Conservation (phyloP, 148 eudicot species). For the Rhododendron williamsianum region DNA sequence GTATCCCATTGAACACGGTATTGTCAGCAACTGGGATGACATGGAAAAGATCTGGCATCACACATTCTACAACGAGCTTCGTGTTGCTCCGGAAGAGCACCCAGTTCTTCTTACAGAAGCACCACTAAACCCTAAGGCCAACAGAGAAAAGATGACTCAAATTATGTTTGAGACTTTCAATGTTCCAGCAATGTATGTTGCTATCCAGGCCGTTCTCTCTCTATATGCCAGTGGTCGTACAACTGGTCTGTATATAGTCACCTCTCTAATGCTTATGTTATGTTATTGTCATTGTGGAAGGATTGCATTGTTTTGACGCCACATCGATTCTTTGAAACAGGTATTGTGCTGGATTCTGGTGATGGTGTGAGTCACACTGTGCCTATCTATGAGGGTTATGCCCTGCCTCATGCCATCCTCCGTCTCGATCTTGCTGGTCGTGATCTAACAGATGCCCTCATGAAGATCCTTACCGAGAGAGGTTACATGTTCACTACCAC, state of each 20-base stretch:
- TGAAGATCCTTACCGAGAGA: conserved; percentile 34
- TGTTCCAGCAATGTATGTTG: conserved; percentile 29
- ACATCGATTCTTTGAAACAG: conserved; percentile 1
- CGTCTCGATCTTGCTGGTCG: conserved; percentile 29
- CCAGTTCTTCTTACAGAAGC: conserved; percentile 24
- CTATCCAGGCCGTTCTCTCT: conserved; percentile 23
- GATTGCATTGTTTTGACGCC: background rate
- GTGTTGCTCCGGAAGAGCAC: conserved; percentile 26
- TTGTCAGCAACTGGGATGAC: conserved; percentile 28
- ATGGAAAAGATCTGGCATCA: conserved; percentile 30
- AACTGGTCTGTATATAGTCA: conserved; percentile 16
- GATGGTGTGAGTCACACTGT: conserved; percentile 35
- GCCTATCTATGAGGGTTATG: conserved; percentile 33
- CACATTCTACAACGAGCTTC: conserved; percentile 26
- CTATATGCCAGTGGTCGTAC: conserved; percentile 28
- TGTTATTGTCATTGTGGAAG: background rate
- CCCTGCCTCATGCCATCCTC: conserved; percentile 34
- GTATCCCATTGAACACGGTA: conserved; percentile 25
- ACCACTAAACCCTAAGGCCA: conserved; percentile 24
- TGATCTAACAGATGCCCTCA: conserved; percentile 24
- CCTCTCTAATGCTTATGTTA: background rate
- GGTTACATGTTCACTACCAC: conserved; percentile 37
- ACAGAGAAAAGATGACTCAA: conserved; percentile 26
- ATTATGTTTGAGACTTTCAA: conserved; percentile 25
- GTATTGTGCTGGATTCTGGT: conserved; percentile 32